Conservation (phyloP, 2,329 filamentous ascomycete species). For the Sarocladiaceae sp. region DNA sequence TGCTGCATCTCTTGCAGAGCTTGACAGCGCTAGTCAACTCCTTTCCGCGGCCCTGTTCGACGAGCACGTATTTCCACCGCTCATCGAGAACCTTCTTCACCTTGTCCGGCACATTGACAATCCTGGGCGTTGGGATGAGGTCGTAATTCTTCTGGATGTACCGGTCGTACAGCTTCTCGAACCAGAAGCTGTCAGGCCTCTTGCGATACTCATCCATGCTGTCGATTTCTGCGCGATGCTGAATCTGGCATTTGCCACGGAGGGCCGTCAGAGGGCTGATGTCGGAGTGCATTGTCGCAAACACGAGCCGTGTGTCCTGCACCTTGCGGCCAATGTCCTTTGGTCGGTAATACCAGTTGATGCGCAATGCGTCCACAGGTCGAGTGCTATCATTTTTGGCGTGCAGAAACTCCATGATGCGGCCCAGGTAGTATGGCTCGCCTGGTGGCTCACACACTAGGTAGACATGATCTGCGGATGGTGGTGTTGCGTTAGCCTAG, state of each 20-base stretch:
- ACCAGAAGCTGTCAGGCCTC: constrained; percentile 86
- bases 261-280: constrained; percentile 86
- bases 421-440: constrained; percentile 94
- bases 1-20: constrained; percentile 84
- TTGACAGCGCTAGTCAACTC: constrained; percentile 95
- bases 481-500: constrained; percentile 25
- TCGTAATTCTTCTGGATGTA: constrained; percentile 99
- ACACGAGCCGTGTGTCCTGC: constrained; percentile 84
- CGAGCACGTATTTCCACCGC: constrained; percentile 92
- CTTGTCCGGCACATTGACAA: constrained; percentile 92
- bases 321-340: constrained; percentile 92
- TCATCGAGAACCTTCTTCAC: constrained; percentile 96
- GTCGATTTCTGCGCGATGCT: constrained; percentile 78
- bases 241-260: constrained; percentile 87
- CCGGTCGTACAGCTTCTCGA: constrained; percentile 93
- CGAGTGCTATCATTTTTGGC: constrained; percentile 64
- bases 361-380: constrained; percentile 77
- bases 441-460: constrained; percentile 95
- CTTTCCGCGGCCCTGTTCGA: constrained; percentile 89
- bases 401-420: constrained; percentile 97
- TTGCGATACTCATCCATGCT: constrained; percentile 81
- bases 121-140: constrained; percentile 81
- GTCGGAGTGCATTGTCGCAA: constrained; percentile 98
- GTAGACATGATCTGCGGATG: constrained; percentile 68
- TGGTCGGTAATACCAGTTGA: constrained; percentile 98